These are phyloP conservation scores for Cladosporium sp. DNA, from an alignment of 2,329 filamentous ascomycete species.

Conservation along the genomic window DNA sequence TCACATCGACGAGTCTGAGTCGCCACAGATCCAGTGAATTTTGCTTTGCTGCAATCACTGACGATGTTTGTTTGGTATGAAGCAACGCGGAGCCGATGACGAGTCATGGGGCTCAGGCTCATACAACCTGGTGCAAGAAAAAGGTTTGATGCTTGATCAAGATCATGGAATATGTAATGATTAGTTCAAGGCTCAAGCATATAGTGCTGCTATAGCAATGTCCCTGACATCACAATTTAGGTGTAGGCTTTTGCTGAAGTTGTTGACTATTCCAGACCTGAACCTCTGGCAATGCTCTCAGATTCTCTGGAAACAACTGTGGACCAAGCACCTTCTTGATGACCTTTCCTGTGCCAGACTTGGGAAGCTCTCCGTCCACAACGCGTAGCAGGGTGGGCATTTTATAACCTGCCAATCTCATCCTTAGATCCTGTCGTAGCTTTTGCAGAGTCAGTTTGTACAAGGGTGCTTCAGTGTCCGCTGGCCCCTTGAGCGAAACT, in stretches of 20 bases:
- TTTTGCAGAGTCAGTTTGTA: constrained; percentile 41
- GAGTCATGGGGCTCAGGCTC: too few relatives aligned
- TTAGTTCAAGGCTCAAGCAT: background rate
- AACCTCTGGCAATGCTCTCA: constrained; percentile 25
- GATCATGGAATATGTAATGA: background rate
- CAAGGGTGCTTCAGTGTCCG: constrained; percentile 24
- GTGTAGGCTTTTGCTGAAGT: background rate
- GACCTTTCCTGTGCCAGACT: constrained; percentile 52
- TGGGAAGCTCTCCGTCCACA: constrained; percentile 48
- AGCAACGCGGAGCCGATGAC: background rate
- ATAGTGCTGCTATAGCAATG: background rate
- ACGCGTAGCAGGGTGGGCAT: constrained; percentile 50
- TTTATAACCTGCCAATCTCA: constrained; percentile 50
- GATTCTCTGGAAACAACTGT: constrained; percentile 33
- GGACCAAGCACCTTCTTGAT: constrained; percentile 46
- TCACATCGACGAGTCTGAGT: background rate
- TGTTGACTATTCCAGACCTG: constrained; percentile 29
- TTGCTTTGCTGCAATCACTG: background rate
- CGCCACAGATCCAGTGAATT: background rate
- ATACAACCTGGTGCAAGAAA: too few relatives aligned
- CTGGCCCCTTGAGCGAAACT: constrained; percentile 43
- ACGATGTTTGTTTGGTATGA: background rate
- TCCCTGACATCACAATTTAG: background rate
- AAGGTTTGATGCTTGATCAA: background rate
- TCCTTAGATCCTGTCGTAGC: constrained; percentile 46